Evolutionary conservation across 345 rosid genomes (phyloP), one percentile per base, ranked within the genome.

Genomic region (Isatis tinctoria): DNA sequence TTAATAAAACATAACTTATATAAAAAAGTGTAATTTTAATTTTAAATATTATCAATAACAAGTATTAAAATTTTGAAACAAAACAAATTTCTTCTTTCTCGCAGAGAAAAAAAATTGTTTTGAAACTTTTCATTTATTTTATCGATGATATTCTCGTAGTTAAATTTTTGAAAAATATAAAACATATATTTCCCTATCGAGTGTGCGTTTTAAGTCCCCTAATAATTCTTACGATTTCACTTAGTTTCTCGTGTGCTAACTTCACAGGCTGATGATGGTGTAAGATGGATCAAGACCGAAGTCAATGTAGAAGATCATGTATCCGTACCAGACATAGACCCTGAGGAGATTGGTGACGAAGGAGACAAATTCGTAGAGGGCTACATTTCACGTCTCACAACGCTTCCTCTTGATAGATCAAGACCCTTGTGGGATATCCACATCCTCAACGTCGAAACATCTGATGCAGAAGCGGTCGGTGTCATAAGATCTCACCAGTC

Each of bases 241-340:
- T 24, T 51, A 9, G 32, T 26, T 24, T 51, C 57, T 12, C 16
- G 16, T 51, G 59, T 27, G 58, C 36, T 53, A 53, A 13, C 18
- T 37, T 60, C 1, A 13, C 35, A 61, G 66, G 10, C 33, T 61
- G 74, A 41, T 9, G 59, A 59, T 47, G 74, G 82, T 73, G 81
- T 69, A 83, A 85, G 72, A 65, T 91, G 96, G 97, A 68, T 67
- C 16, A 72, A 45, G 17, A 81, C 85, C 0, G 41, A 30, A 49
- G 88, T 91, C 3, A 78, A 83, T 53, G 45, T 91, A 14, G 83
- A 87, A 16, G 73, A 86, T 22, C 97, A 91, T 58, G 82, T 91
- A 1, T 65, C 67, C 0, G 77, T 79, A 66, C 90, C 87, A 3
- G 60, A 78, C 1, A 8, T 86, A 7, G 92, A 83, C 60, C 56